phyloP scores from a whole-genome alignment of 495 filamentous ascomycete genomes.

The Xylaria flabelliformis region DNA sequence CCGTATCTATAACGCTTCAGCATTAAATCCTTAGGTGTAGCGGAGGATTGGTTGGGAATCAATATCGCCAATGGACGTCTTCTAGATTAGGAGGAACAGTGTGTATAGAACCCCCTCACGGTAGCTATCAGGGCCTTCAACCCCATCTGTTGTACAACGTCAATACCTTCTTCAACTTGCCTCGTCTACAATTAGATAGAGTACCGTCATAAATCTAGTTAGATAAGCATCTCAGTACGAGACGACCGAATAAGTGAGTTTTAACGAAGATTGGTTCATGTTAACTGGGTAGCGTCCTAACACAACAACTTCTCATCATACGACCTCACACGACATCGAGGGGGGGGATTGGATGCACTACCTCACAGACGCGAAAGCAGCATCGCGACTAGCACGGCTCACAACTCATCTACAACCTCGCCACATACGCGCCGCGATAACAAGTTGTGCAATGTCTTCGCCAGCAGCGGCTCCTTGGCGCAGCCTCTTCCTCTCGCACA shows the following conservation, averaged over 20 bases:
- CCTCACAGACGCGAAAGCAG: constrained; percentile 22
- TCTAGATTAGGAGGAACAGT: background rate
- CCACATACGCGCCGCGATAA: background rate
- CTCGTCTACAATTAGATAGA: background rate
- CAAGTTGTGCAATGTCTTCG: constrained; percentile 27
- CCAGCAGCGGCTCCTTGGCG: constrained; percentile 62
- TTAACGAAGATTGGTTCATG: background rate
- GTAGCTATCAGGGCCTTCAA: background rate
- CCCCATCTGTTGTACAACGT: background rate
- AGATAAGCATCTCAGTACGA: background rate
- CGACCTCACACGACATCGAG: background rate
- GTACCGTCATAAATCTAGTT: background rate
- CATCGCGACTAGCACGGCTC: constrained; percentile 30
- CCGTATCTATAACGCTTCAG: background rate
- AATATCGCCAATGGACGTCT: too few species aligned
- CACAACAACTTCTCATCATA: background rate
- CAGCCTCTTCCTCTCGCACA: constrained; percentile 66
- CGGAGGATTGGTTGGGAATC: background rate
- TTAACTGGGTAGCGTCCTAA: background rate
- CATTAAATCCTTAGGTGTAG: background rate
- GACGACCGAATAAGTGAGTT: background rate
- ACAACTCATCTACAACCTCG: constrained; percentile 14
- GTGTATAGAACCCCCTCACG: constrained; percentile 5
- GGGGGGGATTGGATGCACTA: constrained; percentile 21
- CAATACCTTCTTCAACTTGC: background rate